Evolutionary conservation across 2,329 filamentous ascomycete species (phyloP).

Genomic region (Blastomyces percursus): DNA sequence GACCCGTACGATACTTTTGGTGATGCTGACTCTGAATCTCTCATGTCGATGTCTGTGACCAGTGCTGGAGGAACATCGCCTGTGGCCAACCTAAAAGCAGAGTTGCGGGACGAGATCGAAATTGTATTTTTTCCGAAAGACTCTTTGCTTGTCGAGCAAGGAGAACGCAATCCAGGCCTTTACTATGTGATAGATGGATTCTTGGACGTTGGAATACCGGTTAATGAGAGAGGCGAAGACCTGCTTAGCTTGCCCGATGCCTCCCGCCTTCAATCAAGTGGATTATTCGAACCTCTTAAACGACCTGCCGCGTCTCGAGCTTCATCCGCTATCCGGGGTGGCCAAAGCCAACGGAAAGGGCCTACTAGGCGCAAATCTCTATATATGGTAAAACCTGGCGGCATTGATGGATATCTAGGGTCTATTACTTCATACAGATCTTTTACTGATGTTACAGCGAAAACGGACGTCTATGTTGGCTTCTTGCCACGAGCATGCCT

Average conservation of each 20-base stretch:
- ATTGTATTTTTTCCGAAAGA: constrained; percentile 96
- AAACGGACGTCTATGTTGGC: constrained; percentile 96
- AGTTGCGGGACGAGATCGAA: constrained; percentile 84
- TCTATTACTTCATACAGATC: constrained; percentile 91
- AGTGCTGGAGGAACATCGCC: constrained; percentile 51
- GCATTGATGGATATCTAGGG: constrained; percentile 85
- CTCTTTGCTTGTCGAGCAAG: constrained; percentile 88
- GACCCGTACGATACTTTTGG: constrained; percentile 61
- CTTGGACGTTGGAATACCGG: constrained; percentile 79
- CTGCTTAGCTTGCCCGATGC: constrained; percentile 26
- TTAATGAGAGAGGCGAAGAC: constrained; percentile 47
- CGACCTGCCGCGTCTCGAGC: constrained; percentile 36
- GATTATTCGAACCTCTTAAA: constrained; percentile 36
- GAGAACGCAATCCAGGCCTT: constrained; percentile 87
- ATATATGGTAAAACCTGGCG: constrained; percentile 86
- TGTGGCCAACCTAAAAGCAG: constrained; percentile 58
- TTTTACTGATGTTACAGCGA: constrained; percentile 91
- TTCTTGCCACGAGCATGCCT: constrained; percentile 78
- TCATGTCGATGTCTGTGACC: constrained; percentile 57
- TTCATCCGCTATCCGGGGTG: constrained; percentile 17
- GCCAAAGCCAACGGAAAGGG: constrained; percentile 27
- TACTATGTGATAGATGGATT: constrained; percentile 99
- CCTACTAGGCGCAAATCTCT: constrained; percentile 55
- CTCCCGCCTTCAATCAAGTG: constrained; percentile 23
- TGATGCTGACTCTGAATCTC: constrained; percentile 79